Evolutionary conservation across 441 rosid species (phyloP).

Genomic region (Adansonia rubrostipa): DNA sequence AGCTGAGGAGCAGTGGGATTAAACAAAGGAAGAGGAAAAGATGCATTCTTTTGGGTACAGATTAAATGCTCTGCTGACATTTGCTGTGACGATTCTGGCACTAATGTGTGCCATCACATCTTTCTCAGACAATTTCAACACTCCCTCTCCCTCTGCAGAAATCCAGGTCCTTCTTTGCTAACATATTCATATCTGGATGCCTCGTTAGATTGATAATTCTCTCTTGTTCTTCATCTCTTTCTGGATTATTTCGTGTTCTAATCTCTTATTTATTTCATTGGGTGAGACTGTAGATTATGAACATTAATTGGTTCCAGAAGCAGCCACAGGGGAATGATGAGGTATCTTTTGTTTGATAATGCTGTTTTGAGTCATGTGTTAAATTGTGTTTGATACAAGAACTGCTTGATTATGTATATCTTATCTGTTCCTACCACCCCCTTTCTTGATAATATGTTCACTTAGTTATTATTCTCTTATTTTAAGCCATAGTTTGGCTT

Average conservation of each 20-base stretch:
- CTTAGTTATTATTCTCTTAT: background rate
- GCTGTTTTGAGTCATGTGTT: background rate
- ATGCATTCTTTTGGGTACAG: slow-evolving; percentile 95
- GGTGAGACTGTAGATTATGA: slow-evolving; percentile 60
- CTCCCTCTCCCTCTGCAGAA: slow-evolving; percentile 72
- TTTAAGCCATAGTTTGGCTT: background rate
- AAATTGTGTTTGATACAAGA: background rate
- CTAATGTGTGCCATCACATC: slow-evolving; percentile 82
- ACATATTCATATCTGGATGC: background rate
- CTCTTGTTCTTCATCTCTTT: background rate
- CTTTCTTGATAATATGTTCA: background rate
- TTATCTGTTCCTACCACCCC: background rate
- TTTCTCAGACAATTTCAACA: slow-evolving; percentile 77
- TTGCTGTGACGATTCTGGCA: slow-evolving; percentile 78
- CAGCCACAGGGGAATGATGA: slow-evolving; percentile 84
- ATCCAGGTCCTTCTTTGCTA: slow-evolving; percentile 58
- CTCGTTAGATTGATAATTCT: background rate
- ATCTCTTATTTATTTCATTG: slow-evolving; percentile 18
- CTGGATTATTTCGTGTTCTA: background rate
- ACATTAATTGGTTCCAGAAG: slow-evolving; percentile 84
- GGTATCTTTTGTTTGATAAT: slow-evolving; percentile 40
- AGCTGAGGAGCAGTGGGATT: slow-evolving; percentile 8
- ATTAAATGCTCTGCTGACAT: slow-evolving; percentile 83
- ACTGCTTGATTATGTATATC: background rate
- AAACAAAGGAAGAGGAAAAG: slow-evolving; percentile 18